These are phyloP conservation scores for Lentinula guzmanii DNA, from an alignment of 768 basidiomycete genomes.

Conservation along the genomic window DNA sequence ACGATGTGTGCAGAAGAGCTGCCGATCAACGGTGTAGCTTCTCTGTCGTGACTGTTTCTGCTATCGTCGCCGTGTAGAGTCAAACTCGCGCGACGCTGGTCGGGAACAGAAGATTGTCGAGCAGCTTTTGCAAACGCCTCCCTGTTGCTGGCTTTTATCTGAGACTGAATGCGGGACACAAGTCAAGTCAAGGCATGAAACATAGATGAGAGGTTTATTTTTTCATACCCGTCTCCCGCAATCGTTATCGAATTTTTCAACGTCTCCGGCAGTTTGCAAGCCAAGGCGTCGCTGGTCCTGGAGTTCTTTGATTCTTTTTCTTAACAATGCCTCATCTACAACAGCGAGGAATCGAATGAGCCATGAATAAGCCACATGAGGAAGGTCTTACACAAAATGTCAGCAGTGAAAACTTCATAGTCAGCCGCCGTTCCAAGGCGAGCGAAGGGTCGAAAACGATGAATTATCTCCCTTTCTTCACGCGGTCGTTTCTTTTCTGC, in stretches of 20 bases:
- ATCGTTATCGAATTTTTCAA: slow-evolving; percentile 83
- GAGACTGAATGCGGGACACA: slow-evolving; percentile 35
- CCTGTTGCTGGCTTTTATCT: slow-evolving; percentile 55
- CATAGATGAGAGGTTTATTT: neutral
- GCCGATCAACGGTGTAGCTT: slow-evolving; percentile 47
- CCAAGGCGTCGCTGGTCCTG: slow-evolving; percentile 89
- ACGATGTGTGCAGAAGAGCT: slow-evolving; percentile 23
- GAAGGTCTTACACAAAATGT: slow-evolving; percentile 72
- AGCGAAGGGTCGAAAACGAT: slow-evolving; percentile 87
- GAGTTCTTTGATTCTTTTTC: slow-evolving; percentile 85
- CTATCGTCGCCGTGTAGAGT: slow-evolving; percentile 36
- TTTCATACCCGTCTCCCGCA: slow-evolving; percentile 62
- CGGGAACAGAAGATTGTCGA: slow-evolving; percentile 50
- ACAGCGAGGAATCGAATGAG: neutral
- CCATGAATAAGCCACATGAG: neutral
- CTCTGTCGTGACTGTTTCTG: slow-evolving; percentile 55
- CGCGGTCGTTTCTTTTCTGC: slow-evolving; percentile 85
- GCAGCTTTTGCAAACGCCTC: slow-evolving; percentile 50
- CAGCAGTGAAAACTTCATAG: slow-evolving; percentile 82
- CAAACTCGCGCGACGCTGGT: slow-evolving; percentile 41
- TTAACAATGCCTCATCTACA: slow-evolving; percentile 79
- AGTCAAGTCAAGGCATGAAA: neutral
- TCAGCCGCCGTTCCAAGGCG: slow-evolving; percentile 88
- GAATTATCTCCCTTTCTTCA: slow-evolving; percentile 88
- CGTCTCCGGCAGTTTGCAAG: slow-evolving; percentile 77